Base-by-base conservation (phyloP, 345 rosid species). In the Carallia pectinifolia region DNA sequence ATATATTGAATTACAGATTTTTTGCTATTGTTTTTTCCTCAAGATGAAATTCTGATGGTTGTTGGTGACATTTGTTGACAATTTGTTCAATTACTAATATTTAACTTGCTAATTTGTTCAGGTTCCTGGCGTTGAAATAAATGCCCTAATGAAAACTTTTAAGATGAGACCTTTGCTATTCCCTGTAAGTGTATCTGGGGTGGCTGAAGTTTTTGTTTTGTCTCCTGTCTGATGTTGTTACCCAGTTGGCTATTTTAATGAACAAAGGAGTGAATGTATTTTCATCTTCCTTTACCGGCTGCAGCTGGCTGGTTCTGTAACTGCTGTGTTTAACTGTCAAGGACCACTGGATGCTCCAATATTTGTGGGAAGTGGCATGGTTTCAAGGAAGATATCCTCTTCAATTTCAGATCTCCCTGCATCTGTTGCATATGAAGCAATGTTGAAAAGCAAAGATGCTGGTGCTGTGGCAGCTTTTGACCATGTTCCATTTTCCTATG, bases 381-480 rank as follows among this genome's bases (percentile, higher is more conserved):
- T 87, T 58, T 85, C 98, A 67, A 85, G 98, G 81, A 91, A 91
- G 86, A 83, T 89, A 69, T 83, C 95, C 70, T 76, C 83, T 77
- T 75, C 91, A 53, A 74, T 82, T 80, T 76, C 85, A 62, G 91
- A 88, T 40, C 79, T 77, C 70, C 95, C 93, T 76, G 66, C 83
- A 79, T 86, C 95, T 62, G 70, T 85, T 83, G 98, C 98, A 37
- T 87, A 82, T 76, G 95, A 94, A 73, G 91, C 91, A 70, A 80
- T 94, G 88, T 73, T 88, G 82, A 91, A 88, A 83, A 88, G 80
- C 88, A 94, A 91, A 76, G 98, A 94, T 75, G 90, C 90, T 74
- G 98, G 98, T 73, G 98, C 96, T 60, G 94, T 94, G 82, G 98
- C 97, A 61, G 98, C 98, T 70, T 88, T 94, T 87, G 98, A 94